phyloP scores from a whole-genome alignment of 2,329 filamentous ascomycete species.

The Neonectria punicea region DNA sequence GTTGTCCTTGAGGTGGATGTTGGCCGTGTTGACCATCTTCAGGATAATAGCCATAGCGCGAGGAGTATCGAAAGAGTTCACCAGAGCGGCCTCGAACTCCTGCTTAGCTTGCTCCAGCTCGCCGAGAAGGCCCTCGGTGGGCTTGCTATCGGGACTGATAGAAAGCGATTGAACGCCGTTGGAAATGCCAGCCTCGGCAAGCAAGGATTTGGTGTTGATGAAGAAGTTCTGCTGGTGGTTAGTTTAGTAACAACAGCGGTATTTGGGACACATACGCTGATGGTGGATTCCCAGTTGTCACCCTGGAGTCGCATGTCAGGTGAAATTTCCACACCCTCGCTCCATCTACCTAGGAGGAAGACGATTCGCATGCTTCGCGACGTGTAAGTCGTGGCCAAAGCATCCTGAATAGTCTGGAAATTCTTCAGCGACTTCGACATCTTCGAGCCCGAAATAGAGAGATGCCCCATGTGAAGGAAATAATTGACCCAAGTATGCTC shows the following conservation, averaged over 20 bases:
- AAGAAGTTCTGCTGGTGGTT: constrained; percentile 64
- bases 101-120: constrained; percentile 65
- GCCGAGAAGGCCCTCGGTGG: constrained; percentile 47
- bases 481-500: constrained; percentile 90
- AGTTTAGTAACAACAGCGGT: constrained; percentile 18
- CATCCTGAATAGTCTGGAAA: constrained; percentile 91
- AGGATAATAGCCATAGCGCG: constrained; percentile 81
- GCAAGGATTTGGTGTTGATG: constrained; percentile 64
- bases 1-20: constrained; percentile 65
- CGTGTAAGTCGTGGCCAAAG: constrained; percentile 76
- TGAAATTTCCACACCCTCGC: constrained; percentile 90
- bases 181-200: constrained; percentile 56
- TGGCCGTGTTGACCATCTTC: constrained; percentile 81
- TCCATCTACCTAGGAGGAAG: constrained; percentile 89
- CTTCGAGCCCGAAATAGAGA: constrained; percentile 86
- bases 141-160: constrained; percentile 46
- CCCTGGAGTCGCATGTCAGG: constrained; percentile 81
- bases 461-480: constrained; percentile 94
- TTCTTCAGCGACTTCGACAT: constrained; percentile 98
- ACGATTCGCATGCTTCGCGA: constrained; percentile 83
- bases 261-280: constrained; percentile 63
- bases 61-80: constrained; percentile 90
- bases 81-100: constrained; percentile 69
- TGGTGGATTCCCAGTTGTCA: constrained; percentile 80
- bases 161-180: constrained; percentile 52